Conservation (phyloP, 75 land plant species). For the Azolla pinnata region DNA sequence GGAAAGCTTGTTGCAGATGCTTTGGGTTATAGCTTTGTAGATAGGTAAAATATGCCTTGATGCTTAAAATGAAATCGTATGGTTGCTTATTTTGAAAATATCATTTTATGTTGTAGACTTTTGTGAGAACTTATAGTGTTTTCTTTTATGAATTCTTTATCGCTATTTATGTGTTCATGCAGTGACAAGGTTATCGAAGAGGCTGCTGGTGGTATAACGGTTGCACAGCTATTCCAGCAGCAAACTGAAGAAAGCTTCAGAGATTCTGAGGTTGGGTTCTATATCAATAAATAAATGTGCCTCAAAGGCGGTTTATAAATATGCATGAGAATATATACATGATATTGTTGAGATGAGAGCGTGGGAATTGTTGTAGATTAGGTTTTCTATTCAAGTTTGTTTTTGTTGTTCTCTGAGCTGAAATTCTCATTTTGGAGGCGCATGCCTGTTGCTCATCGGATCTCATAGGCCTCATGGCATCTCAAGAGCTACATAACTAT, state of each 20-base stretch:
- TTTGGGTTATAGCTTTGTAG: constrained; percentile 66
- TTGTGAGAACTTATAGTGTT: too few relatives aligned
- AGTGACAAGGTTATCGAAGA: constrained; percentile 73
- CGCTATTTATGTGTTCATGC: constrained; percentile 6
- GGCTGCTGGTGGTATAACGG: constrained; percentile 44
- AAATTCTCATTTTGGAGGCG: too few relatives aligned
- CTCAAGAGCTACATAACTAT: too few relatives aligned
- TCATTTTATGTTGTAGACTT: not conserved
- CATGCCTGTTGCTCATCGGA: too few relatives aligned
- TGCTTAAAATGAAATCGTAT: not conserved
- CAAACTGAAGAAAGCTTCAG: constrained; percentile 51
- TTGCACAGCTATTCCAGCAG: constrained; percentile 33
- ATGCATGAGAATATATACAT: too few relatives aligned
- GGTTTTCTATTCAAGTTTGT: not conserved
- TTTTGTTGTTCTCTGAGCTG: not conserved
- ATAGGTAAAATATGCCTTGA: constrained; percentile 42
- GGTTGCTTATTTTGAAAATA: not conserved
- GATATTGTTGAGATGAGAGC: too few relatives aligned
- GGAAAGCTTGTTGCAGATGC: constrained; percentile 67
- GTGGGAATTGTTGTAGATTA: too few relatives aligned
- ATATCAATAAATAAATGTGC: too few relatives aligned
- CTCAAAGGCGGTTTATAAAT: too few relatives aligned
- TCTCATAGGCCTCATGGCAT: too few relatives aligned
- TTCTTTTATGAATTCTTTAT: not conserved
- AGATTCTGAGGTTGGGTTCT: constrained; percentile 47